These are phyloP conservation scores for Mucor piriformis DNA, from an alignment of 371 early-diverging fungal species.

Conservation along the genomic window DNA sequence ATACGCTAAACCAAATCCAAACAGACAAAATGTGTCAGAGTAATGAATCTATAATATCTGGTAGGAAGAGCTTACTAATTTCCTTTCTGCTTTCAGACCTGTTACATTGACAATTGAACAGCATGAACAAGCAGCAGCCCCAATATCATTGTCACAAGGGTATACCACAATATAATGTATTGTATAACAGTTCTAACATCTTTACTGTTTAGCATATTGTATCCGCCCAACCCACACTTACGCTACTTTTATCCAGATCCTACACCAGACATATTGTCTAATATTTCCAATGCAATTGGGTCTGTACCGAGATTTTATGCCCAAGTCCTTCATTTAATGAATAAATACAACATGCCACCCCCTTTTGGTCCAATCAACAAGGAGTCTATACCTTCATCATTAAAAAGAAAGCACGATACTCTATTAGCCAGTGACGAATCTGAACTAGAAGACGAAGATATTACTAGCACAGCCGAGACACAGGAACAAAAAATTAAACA, in stretches of 20 bases:
- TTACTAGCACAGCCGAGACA: conserved; percentile 2
- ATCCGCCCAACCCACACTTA: conserved; percentile 55
- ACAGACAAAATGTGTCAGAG: conserved; percentile 7
- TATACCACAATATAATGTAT: background rate
- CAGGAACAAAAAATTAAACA: conserved; percentile 31
- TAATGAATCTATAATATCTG: background rate
- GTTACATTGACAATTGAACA: conserved; percentile 13
- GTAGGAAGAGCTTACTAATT: background rate
- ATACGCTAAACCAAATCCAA: conserved; percentile 51
- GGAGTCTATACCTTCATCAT: conserved; percentile 34
- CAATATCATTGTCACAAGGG: conserved; percentile 13
- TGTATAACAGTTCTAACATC: background rate
- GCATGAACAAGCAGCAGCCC: conserved; percentile 15
- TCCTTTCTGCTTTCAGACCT: background rate
- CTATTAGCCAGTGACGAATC: conserved; percentile 62
- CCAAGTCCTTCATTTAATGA: conserved; percentile 74
- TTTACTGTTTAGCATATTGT: conserved; percentile 16
- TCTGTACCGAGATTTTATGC: conserved; percentile 61
- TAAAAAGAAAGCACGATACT: conserved; percentile 41
- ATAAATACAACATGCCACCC: conserved; percentile 71
- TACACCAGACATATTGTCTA: conserved; percentile 50
- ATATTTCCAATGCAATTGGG: conserved; percentile 56
- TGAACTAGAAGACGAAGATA: conserved; percentile 55
- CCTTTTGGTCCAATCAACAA: conserved; percentile 54
- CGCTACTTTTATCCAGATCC: conserved; percentile 59